Evolutionary conservation across 345 rosid species (phyloP), one percentile per base, ranked within the genome.

Genomic region (Aquilaria malaccensis): DNA sequence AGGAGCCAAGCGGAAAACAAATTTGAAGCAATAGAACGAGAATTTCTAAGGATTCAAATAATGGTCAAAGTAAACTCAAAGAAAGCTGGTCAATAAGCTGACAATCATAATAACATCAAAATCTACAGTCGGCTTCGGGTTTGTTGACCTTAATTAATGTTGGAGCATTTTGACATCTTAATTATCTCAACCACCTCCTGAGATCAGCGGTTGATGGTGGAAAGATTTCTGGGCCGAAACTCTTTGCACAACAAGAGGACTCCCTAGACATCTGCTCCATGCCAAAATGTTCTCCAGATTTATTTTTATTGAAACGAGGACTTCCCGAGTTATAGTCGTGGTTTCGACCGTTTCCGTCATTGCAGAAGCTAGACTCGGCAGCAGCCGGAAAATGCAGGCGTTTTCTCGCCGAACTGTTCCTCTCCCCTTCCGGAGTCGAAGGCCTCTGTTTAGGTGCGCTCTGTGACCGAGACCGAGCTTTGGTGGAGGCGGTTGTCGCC

Each of bases 401-500:
- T 65, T 81, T 86, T 60, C 72, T 83, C 1, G 82, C 76, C 2
- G 67, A 62, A 33, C 72, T 70, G 14, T 43, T 2, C 31, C 31
- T 67, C 4, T 74, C 81, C 32, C 84, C 61, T 61, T 73, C 83
- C 1, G 79, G 79, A 31, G 75, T 79, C 9, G 81, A 72, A 12
- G 78, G 69, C 67, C 91, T 79, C 62, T 81, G 86, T 68, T 77
- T 81, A 7, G 97, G 94, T 50, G 76, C 81, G 69, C 91, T 86
- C 47, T 77, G 88, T 45, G 97, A 87, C 48, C 89, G 73, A 14
- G 66, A 4, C 64, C 85, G 70, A 9, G 92, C 86, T 69, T 65
- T 80, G 48, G 94, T 81, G 0, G 87, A 86, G 58, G 79, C 91
- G 2, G 98, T 91, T 45, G 87, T 77, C 2, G 88, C 82, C 97